Evolutionary conservation across 2,329 filamentous ascomycete species (phyloP), one percentile per base, ranked within the genome.

Genomic region (Colletotrichum viniferum): DNA sequence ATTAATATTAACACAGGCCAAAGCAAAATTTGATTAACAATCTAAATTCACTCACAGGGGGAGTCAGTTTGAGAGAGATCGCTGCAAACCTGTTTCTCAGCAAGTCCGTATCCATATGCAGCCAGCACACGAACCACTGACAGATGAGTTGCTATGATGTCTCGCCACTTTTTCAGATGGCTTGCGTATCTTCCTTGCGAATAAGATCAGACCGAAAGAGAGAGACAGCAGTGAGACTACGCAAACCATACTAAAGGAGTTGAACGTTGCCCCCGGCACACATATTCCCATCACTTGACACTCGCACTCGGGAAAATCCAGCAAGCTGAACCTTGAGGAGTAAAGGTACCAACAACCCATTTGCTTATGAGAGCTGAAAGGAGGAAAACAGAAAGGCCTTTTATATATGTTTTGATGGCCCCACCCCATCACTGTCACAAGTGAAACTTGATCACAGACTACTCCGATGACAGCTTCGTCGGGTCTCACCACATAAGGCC

Each of bases 341-440:
- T 13, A 3, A 1, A 34, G 32, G 4, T 5, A 0, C 4, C 0
- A 6, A 2, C 3, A 4, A 8, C 4, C 4, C 38, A 4, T 48
- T 10, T 48, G 43, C 18, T 2, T 21, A 0, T 1, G 43, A 48
- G 18, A 48, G 43, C 18, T 48, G 5, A 4, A 48, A n/a, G 3
- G 5, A 48, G 5, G 5, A 12, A 21, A 2, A 21, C 5, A 5
- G 38, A 43, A 43, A 6, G 3, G 18, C 38, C 38, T 10, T 21
- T 48, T 2, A 21, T 21, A 12, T 48, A 10, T 21, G 18, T 9
- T 12, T 21, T 12, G 9, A 48, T 48, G 2, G 18, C 10, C 5
- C 5, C 43, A 7, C 18, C 43, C 7, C 43, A 48, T 21, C n/a
- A 21, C 43, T 48, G 18, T 48, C 43, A 48, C 10, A 2, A 3